Base-by-base conservation (phyloP, 1,284 basidiomycete genomes). In the Entoloma clypeatum region DNA sequence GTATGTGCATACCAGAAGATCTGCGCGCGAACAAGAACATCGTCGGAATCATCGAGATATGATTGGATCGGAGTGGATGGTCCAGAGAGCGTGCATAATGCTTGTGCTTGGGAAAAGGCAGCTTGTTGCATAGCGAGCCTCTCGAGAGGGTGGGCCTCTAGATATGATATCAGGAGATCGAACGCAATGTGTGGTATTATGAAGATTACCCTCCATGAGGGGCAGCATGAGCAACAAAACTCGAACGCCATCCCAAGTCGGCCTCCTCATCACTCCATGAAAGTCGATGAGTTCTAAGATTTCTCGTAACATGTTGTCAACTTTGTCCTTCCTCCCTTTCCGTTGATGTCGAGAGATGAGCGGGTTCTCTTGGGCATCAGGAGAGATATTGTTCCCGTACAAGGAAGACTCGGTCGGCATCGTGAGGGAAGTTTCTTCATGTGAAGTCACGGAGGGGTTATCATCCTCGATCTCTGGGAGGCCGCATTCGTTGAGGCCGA, bases 1-100 rank as follows among this genome's bases (percentile, higher is more conserved):
- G 86, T 77, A 51, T 90, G 78, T 3, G 84, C 79, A 52, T 86
- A 92, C 87, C 88, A 93, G 57, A 90, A 92, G 33, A 92, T 74
- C 19, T 89, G 73, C 1, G 86, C 78, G 16, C 86, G 77, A 18
- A 86, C 69, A 25, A 79, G 63, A 6, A 72, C 69, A 46, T 88
- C 85, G 31, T 81, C 76, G 31, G 71, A 71, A 28, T 69, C 64
- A 6, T 75, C 75, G 28, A 72, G 67, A 11, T 75, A 49, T 7
- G 51, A 42, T 9, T 36, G 74, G 41, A 73, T 74, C 40, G 69
- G 64, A 18, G 76, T 58, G 0, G 75, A 64, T 8, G 70, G 56
- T 7, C 66, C 54, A 7, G 53, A 52, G 13, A 76, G 58, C 16
- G 75, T 79, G 55, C 86, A 91, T 7, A 92, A 67, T 0, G 80